phyloP scores from a whole-genome alignment of 495 filamentous ascomycete species.

The Cladorrhinum samala region DNA sequence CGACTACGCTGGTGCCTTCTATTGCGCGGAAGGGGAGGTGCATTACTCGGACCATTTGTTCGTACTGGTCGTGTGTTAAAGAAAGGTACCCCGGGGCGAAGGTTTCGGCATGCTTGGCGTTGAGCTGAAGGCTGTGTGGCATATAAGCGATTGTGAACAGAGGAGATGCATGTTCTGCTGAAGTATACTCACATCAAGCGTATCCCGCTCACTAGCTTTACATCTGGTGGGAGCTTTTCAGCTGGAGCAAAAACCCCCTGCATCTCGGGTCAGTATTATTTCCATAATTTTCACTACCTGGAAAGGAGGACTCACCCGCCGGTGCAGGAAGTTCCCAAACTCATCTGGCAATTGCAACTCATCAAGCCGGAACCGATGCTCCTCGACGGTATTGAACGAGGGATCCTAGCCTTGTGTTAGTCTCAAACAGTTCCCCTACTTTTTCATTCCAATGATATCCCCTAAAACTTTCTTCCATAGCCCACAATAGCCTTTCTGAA shows the following conservation, averaged over 20 bases:
- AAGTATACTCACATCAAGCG: conserved; percentile 42
- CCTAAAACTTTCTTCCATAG: too few species aligned
- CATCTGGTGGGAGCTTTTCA: conserved; percentile 30
- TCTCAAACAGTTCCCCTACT: background rate
- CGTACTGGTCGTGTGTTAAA: conserved; percentile 35
- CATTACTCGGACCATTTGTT: conserved; percentile 35
- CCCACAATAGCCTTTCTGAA: too few species aligned
- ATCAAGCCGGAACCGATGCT: conserved; percentile 36
- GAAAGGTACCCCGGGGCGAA: conserved; percentile 45
- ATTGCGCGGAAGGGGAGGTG: conserved; percentile 47
- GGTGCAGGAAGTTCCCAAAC: conserved; percentile 48
- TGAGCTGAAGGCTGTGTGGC: conserved; percentile 41
- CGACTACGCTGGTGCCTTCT: conserved; percentile 45
- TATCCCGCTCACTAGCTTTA: conserved; percentile 37
- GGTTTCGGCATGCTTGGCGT: conserved; percentile 45
- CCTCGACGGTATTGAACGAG: conserved; percentile 38
- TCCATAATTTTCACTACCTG: background rate
- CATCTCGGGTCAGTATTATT: background rate
- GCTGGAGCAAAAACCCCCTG: conserved; percentile 46
- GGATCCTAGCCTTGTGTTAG: conserved; percentile 26
- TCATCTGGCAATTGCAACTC: conserved; percentile 40
- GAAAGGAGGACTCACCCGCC: conserved; percentile 30
- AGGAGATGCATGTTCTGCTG: background rate
- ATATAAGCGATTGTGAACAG: background rate
- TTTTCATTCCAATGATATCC: too few species aligned